Evolutionary conservation across 2,329 filamentous ascomycete genomes (phyloP).

Genomic region (Coniochaeta sp.): DNA sequence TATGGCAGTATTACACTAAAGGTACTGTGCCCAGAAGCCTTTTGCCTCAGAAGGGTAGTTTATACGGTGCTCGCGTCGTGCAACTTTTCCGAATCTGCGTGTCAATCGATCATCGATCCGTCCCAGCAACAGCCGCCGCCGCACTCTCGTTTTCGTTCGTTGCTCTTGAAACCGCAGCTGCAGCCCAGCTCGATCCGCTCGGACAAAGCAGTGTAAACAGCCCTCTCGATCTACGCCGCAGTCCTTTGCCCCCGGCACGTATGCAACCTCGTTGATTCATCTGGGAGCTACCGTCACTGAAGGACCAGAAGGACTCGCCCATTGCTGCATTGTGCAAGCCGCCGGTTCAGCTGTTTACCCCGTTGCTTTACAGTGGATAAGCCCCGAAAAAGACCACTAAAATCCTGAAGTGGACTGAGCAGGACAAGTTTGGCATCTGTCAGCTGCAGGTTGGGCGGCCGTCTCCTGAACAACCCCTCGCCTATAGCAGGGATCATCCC

Average conservation of each 20-base stretch:
- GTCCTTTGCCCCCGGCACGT: neutral
- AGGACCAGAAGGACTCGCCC: no score
- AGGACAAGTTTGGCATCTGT: conserved; percentile 1
- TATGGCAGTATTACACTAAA: no score
- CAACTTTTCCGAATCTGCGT: no score
- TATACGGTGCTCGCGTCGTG: no score
- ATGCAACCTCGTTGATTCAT: neutral
- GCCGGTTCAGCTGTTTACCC: neutral
- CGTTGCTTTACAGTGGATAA: neutral
- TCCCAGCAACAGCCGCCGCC: neutral
- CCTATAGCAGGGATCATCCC: conserved; percentile 10
- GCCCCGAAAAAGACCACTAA: neutral
- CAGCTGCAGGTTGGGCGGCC: conserved; percentile 1
- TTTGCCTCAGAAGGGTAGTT: no score
- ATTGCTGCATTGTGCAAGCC: neutral
- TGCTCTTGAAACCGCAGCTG: neutral
- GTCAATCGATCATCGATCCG: neutral
- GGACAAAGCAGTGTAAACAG: neutral
- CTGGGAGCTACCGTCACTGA: neutral
- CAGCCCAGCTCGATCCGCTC: neutral
- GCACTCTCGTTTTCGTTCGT: neutral
- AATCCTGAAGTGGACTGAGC: neutral
- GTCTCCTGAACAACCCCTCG: conserved; percentile 20
- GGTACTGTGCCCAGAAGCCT: no score
- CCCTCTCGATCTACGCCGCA: neutral